Evolutionary conservation across 495 filamentous ascomycete species (phyloP), one percentile per base, ranked within the genome.

Genomic region (Achaetomiella virescens): DNA sequence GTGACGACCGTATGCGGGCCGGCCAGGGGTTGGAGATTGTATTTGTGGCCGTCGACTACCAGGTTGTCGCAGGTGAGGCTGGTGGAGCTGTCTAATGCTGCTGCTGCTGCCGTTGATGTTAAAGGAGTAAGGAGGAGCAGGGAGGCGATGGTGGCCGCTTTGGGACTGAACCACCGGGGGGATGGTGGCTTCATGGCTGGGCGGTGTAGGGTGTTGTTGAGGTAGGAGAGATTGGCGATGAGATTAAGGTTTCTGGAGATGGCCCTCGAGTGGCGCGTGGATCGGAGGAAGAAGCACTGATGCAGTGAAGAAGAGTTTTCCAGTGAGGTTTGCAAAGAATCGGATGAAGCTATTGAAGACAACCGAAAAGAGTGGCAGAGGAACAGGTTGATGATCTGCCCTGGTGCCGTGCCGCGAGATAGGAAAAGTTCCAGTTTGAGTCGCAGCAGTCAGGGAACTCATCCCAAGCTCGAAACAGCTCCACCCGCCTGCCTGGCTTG

Each of bases 1-100:
- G 81, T 78, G 35, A 83, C 80, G 24, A 95, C 75, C n/a, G 81
- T 81, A 66, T 90, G 86, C n/a, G 89, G 84, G 22, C 90, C 91
- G 33, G 75, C 78, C 9, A 97, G 78, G 18, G 75, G 49, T 12
- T 66, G 72, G 10, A 97, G 71, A 64, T 92, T 77, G 71, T 87
- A 96, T 27, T 71, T 73, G 63, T 80, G 71, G 33, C 24, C 47
- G 21, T 72, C 71, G 44, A 83, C 79, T 14, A 78, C 71, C 33
- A 73, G 70, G 50, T 86, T 63, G 6, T 72, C 62, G 77, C 90
- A 96, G 69, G 83, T 9, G 17, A 65, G 38, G 20, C 48, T 21
- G 33, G 57, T 21, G 11, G n/a, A n/a, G n/a, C 5, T 25, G 15
- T 27, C 36, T 6, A 52, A 11, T 15, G 52, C 45, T 9, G 56